These are phyloP conservation scores for Gomphus sp. DNA, from an alignment of 1,284 basidiomycete species.

Conservation along the genomic window DNA sequence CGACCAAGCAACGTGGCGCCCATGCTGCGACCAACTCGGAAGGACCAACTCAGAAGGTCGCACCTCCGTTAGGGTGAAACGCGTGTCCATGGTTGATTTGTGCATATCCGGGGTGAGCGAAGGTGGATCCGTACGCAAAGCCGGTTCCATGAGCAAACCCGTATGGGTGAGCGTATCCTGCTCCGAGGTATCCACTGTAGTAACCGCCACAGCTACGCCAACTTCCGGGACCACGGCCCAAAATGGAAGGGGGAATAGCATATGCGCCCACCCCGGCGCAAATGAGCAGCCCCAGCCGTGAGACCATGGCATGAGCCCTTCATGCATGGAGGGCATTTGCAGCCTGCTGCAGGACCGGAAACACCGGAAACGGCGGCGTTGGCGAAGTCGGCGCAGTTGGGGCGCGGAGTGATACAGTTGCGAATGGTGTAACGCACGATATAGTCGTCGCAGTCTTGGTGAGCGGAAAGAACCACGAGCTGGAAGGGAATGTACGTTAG, in stretches of 20 bases:
- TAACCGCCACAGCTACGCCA: neutral
- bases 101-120: neutral
- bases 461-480: neutral
- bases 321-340: neutral
- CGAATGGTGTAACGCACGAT: constrained; percentile 6
- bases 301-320: neutral
- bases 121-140: neutral
- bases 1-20: neutral
- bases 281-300: neutral
- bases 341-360: neutral
- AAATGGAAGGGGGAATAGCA: neutral
- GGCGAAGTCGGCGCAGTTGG: neutral
- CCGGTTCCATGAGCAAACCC: neutral
- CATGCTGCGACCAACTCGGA: neutral
- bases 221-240: neutral
- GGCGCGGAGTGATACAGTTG: neutral
- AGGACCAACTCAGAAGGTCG: neutral
- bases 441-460: constrained; percentile 6
- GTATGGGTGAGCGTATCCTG: neutral
- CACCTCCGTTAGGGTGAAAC: neutral
- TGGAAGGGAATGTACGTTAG: neutral
- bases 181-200: neutral
- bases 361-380: neutral
- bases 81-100: neutral
- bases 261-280: neutral